phyloP scores from a whole-genome alignment of 2,329 filamentous ascomycete genomes.

The Fusarium sp. region DNA sequence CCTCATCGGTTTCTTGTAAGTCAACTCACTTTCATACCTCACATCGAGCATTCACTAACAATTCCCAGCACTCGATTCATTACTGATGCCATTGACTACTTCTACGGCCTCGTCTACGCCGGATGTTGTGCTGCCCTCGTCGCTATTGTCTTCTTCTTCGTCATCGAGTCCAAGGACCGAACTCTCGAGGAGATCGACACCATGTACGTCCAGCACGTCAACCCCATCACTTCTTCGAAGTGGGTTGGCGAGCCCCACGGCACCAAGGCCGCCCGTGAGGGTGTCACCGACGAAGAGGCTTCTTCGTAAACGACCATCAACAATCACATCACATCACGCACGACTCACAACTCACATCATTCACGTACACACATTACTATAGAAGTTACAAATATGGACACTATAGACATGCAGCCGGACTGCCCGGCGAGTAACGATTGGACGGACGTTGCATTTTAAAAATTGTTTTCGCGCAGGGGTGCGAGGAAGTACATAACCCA shows the following conservation, averaged over 20 bases:
- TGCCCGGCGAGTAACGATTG: slow-evolving; percentile 31
- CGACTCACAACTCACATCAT: background rate
- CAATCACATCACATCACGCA: background rate
- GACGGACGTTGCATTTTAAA: slow-evolving; percentile 31
- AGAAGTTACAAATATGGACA: background rate
- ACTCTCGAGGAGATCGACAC: slow-evolving; percentile 81
- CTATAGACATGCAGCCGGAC: slow-evolving; percentile 25
- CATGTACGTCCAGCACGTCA: slow-evolving; percentile 73
- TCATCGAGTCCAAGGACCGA: slow-evolving; percentile 78
- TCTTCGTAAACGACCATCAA: slow-evolving; percentile 26
- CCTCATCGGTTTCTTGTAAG: slow-evolving; percentile 62
- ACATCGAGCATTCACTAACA: slow-evolving; percentile 34
- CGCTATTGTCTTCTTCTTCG: slow-evolving; percentile 78
- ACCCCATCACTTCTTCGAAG: slow-evolving; percentile 60
- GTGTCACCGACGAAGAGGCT: slow-evolving; percentile 36
- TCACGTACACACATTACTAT: slow-evolving; percentile 1
- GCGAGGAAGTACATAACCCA: slow-evolving; percentile 21
- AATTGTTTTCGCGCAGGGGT: slow-evolving; percentile 9
- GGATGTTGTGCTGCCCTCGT: slow-evolving; percentile 73
- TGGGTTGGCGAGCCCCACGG: slow-evolving; percentile 37
- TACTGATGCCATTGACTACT: slow-evolving; percentile 75
- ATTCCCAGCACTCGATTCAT: slow-evolving; percentile 74
- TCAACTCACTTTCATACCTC: background rate
- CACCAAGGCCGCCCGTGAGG: slow-evolving; percentile 25
- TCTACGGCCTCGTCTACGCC: slow-evolving; percentile 78